Conservation (phyloP, 139 green algal genomes). For the Tetratostichococcus sp. region DNA sequence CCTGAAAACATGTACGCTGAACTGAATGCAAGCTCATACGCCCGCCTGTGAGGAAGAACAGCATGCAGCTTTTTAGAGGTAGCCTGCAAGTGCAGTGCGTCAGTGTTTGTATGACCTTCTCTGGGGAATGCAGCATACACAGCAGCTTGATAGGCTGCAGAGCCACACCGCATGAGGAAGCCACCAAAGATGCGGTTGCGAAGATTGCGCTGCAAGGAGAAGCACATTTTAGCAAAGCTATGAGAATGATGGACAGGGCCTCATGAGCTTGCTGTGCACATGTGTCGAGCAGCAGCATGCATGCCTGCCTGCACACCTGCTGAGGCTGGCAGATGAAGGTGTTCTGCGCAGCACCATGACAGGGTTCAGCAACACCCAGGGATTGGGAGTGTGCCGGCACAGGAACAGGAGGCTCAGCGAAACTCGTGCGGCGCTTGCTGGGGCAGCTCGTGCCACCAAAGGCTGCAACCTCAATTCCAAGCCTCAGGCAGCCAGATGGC, state of each 20-base stretch:
- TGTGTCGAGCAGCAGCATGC: too few species aligned
- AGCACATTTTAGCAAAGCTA: too few species aligned
- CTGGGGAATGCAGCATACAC: not conserved
- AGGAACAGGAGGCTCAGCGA: too few species aligned
- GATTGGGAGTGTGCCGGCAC: too few species aligned
- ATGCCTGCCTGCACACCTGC: too few species aligned
- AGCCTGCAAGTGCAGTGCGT: not conserved
- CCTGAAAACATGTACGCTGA: conserved; percentile 77
- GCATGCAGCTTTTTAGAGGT: not conserved
- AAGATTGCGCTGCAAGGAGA: too few species aligned
- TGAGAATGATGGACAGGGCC: too few species aligned
- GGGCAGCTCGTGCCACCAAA: too few species aligned
- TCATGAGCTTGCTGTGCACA: too few species aligned
- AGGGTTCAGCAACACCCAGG: not conserved
- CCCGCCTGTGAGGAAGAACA: conserved; percentile 35
- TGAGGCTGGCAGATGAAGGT: conserved; percentile 79
- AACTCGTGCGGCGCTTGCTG: too few species aligned
- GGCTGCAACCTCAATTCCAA: too few species aligned
- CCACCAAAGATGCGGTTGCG: conserved; percentile 77
- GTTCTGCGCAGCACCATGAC: conserved; percentile 43
- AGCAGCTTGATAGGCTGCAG: not conserved
- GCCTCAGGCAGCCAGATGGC: too few species aligned
- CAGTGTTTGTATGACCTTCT: not conserved
- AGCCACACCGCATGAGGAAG: conserved; percentile 72
- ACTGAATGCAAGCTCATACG: conserved; percentile 81